Percentiles rank a stretch among this genome's conserved stretches.
Conservation (phyloP, 2,329 filamentous ascomycete genomes). For the Cytospora piceae region DNA sequence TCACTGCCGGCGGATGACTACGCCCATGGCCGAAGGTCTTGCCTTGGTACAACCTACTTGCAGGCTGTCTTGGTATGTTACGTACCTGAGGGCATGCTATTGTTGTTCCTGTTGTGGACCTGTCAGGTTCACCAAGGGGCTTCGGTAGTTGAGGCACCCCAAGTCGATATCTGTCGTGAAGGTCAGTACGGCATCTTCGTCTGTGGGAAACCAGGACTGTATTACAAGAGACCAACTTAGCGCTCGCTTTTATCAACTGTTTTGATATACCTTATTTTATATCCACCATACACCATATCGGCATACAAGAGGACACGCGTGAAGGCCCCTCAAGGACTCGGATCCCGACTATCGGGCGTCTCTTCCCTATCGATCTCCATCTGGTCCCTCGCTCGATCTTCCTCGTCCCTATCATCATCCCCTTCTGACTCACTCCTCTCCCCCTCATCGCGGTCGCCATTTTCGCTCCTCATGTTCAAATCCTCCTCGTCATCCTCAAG, state of each 20-base stretch:
- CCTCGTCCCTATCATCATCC: slow-evolving; percentile 30
- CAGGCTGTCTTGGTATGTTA: too few species aligned
- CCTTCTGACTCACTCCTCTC: slow-evolving; percentile 31
- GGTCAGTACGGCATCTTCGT: neutral
- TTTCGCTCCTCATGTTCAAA: slow-evolving; percentile 39
- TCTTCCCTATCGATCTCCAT: slow-evolving; percentile 43
- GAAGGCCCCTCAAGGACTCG: slow-evolving; percentile 16
- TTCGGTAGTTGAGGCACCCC: neutral
- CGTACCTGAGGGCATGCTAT: neutral
- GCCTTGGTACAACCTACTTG: too few species aligned
- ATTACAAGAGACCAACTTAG: neutral
- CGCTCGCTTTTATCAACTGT: neutral
- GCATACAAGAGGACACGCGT: neutral
- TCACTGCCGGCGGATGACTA: too few species aligned
- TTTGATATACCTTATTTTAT: neutral
- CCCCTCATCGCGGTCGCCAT: slow-evolving; percentile 36
- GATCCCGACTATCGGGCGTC: slow-evolving; percentile 22
- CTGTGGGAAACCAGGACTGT: neutral
- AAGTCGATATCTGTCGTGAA: neutral
- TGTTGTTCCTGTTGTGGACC: neutral
- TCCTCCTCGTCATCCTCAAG: slow-evolving; percentile 61
- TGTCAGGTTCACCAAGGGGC: neutral
- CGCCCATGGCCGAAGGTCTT: too few species aligned
- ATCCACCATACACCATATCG: neutral
- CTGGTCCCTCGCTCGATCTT: slow-evolving; percentile 42